Evolutionary conservation across 1,284 basidiomycete species (phyloP).

Genomic region (Sanguinoderma infundibulare): DNA sequence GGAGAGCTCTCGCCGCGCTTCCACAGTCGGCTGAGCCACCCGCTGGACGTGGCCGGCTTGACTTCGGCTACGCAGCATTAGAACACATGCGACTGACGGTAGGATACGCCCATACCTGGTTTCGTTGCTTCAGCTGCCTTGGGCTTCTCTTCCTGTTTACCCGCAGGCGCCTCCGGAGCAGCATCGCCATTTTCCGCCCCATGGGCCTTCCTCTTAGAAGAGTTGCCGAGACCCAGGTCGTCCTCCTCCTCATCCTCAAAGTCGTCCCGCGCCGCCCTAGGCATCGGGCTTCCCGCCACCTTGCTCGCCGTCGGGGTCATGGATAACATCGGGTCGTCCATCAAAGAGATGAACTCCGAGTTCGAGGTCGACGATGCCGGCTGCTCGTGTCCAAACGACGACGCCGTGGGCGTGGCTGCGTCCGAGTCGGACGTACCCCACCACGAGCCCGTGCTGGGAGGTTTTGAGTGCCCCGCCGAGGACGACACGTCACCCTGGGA

Average conservation of each 20-base stretch:
- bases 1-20: constrained; percentile 57
- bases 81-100: background rate
- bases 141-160: constrained; percentile 24
- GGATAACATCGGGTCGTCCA: constrained; percentile 66
- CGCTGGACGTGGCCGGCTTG: constrained; percentile 44
- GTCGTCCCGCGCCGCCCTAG: constrained; percentile 24
- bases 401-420: constrained; percentile 66
- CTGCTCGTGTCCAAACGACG: constrained; percentile 58
- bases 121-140: constrained; percentile 29
- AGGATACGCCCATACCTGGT: constrained; percentile 29
- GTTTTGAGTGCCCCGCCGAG: constrained; percentile 34
- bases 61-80: constrained; percentile 23
- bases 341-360: constrained; percentile 84
- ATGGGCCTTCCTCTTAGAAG: constrained; percentile 22
- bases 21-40: constrained; percentile 87
- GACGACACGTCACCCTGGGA: constrained; percentile 36
- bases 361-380: constrained; percentile 40
- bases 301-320: constrained; percentile 37
- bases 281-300: constrained; percentile 28
- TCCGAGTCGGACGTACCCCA: constrained; percentile 62
- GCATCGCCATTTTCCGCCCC: constrained; percentile 20
- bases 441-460: constrained; percentile 50
- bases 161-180: constrained; percentile 4
- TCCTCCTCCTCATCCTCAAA: constrained; percentile 65
- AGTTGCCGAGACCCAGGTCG: constrained; percentile 92